Evolutionary conservation across 805 yeast species (phyloP).

Genomic region (Spathaspora hagerdaliae): DNA sequence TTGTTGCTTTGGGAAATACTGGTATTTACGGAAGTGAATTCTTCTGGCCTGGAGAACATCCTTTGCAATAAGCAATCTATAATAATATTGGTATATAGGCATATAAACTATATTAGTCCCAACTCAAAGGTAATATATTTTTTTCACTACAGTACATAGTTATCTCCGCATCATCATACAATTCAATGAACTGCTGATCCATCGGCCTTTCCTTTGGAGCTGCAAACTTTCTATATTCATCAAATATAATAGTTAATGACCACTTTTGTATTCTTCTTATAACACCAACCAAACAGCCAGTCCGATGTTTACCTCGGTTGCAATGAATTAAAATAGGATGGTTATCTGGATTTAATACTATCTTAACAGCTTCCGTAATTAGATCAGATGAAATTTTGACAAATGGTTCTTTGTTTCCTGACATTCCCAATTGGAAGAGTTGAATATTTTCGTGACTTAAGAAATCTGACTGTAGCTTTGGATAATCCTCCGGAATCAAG

Average conservation of each 20-base stretch:
- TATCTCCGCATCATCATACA: constrained; percentile 70
- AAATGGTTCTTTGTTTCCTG: constrained; percentile 94
- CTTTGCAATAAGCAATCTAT: constrained; percentile 3
- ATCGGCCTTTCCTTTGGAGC: constrained; percentile 92
- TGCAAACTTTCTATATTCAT: constrained; percentile 91
- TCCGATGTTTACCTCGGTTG: constrained; percentile 93
- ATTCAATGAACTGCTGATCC: constrained; percentile 93
- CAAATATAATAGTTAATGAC: constrained; percentile 92
- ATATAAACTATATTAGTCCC: constrained; percentile 40
- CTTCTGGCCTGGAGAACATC: constrained; percentile 5
- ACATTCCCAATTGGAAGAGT: constrained; percentile 84
- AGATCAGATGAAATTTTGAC: constrained; percentile 66
- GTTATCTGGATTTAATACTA: constrained; percentile 77
- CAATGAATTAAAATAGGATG: constrained; percentile 94
- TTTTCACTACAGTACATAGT: constrained; percentile 47
- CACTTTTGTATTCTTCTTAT: constrained; percentile 83
- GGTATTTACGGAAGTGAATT: constrained; percentile 51
- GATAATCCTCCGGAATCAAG: constrained; percentile 88
- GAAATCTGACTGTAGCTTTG: constrained; percentile 67
- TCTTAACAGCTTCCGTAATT: constrained; percentile 75
- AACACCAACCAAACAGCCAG: constrained; percentile 95
- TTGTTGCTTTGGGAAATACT: constrained; percentile 59
- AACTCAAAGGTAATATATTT: constrained; percentile 63
- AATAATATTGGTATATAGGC: not conserved
- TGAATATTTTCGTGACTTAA: constrained; percentile 56